phyloP scores from a whole-genome alignment of 768 basidiomycete species.

The Mycena epipterygia region DNA sequence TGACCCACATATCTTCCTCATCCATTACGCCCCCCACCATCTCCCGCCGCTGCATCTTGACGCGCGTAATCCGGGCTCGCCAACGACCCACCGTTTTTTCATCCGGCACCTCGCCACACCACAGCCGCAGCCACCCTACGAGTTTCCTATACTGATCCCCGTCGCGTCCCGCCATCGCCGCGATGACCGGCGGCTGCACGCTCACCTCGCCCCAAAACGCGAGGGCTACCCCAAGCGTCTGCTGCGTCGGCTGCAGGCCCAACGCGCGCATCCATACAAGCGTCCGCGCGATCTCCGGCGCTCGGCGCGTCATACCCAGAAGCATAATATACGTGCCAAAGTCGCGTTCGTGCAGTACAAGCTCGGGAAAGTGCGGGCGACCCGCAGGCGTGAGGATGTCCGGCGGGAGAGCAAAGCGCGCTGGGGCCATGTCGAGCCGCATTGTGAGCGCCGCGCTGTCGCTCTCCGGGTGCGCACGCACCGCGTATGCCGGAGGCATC shows the following conservation, averaged over 20 bases:
- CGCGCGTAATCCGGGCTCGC: conserved; percentile 47
- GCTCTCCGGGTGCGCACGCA: conserved; percentile 43
- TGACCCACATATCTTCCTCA: conserved; percentile 18
- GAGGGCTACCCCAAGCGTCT: conserved; percentile 72
- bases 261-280: conserved; percentile 83
- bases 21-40: conserved; percentile 38
- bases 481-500: conserved; percentile 53
- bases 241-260: conserved; percentile 62
- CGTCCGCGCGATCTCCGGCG: conserved; percentile 73
- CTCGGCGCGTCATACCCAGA: conserved; percentile 63
- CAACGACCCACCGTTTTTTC: conserved; percentile 52
- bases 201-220: conserved; percentile 82
- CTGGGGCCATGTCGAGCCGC: not conserved
- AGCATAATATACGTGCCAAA: conserved; percentile 74
- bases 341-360: conserved; percentile 60
- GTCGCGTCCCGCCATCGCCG: conserved; percentile 53
- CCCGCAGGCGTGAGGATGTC: conserved; percentile 23
- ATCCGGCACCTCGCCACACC: conserved; percentile 62
- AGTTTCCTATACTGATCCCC: conserved; percentile 60
- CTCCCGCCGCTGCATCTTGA: conserved; percentile 42
- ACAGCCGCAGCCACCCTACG: conserved; percentile 66
- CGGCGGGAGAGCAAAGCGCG: conserved; percentile 17
- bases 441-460: conserved; percentile 19
- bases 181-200: conserved; percentile 70
- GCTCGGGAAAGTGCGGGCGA: conserved; percentile 21